Evolutionary conservation across 2,329 filamentous ascomycete genomes (phyloP).

Genomic region (Talaromyces sp.): DNA sequence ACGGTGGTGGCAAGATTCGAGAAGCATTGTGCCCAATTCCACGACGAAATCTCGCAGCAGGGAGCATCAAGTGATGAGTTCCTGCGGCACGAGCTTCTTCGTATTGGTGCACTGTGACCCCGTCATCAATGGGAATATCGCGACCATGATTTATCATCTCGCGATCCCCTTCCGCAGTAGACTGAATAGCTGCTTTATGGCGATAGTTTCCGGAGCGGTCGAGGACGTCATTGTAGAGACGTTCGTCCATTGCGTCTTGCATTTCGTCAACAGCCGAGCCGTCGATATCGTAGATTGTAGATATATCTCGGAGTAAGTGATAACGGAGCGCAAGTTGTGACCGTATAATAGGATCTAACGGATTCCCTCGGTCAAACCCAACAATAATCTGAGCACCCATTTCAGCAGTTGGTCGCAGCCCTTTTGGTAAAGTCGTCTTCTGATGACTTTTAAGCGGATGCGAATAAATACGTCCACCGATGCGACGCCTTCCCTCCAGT

Average conservation of each 20-base stretch:
- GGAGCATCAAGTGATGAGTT: constrained; percentile 45
- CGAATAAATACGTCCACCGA: constrained; percentile 93
- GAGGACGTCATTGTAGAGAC: constrained; percentile 90
- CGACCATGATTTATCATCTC: constrained; percentile 78
- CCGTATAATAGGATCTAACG: constrained; percentile 83
- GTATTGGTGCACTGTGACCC: constrained; percentile 68
- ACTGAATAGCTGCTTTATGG: constrained; percentile 67
- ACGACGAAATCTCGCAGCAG: constrained; percentile 44
- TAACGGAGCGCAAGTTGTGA: constrained; percentile 86
- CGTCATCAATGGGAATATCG: constrained; percentile 69
- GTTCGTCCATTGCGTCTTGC: constrained; percentile 81
- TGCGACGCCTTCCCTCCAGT: constrained; percentile 79
- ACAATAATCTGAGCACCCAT: constrained; percentile 99
- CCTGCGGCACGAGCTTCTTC: constrained; percentile 69
- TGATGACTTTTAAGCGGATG: constrained; percentile 64
- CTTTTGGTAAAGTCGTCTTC: constrained; percentile 50
- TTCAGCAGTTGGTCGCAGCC: constrained; percentile 75
- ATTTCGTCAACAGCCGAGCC: constrained; percentile 67
- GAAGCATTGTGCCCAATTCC: constrained; percentile 49
- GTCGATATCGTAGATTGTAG: constrained; percentile 79
- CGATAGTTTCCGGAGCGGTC: constrained; percentile 90
- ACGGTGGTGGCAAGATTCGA: constrained; percentile 53
- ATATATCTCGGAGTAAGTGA: constrained; percentile 73
- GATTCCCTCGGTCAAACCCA: constrained; percentile 93
- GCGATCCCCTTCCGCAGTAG: constrained; percentile 77